A percentile compares a stretch with the other conserved stretches of the same genome.
These are phyloP conservation scores for Chrysoporthe puriensis DNA, from an alignment of 2,329 filamentous ascomycete genomes.

Conservation along the genomic window DNA sequence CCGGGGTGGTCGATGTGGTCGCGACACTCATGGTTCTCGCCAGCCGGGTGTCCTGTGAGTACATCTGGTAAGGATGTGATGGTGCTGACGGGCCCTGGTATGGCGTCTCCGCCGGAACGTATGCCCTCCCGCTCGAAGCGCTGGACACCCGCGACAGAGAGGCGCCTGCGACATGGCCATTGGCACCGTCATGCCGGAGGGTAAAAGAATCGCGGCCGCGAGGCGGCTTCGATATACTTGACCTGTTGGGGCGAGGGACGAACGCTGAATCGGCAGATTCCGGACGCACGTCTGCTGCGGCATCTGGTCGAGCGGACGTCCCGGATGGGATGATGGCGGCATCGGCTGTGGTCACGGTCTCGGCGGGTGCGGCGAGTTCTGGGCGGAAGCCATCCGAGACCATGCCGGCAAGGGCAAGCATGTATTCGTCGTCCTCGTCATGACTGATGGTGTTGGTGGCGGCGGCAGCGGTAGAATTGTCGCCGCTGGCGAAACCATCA, in stretches of 20 bases:
- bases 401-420: slow-evolving; percentile 25
- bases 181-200: slow-evolving; percentile 55
- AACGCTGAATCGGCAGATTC: slow-evolving; percentile 14
- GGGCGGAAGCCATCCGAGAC: slow-evolving; percentile 28
- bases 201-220: slow-evolving; percentile 53
- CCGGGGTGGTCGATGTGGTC: slow-evolving; percentile 49
- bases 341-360: neutral
- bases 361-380: neutral
- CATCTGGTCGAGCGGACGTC: slow-evolving; percentile 11
- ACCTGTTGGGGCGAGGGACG: slow-evolving; percentile 43
- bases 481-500: slow-evolving; percentile 2
- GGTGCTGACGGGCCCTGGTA: slow-evolving; percentile 73
- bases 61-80: slow-evolving; percentile 85
- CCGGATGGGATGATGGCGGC: slow-evolving; percentile 2
- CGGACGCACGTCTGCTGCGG: neutral
- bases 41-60: slow-evolving; percentile 75
- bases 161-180: slow-evolving; percentile 36
- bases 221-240: slow-evolving; percentile 60
- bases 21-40: slow-evolving; percentile 72
- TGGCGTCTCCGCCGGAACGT: slow-evolving; percentile 59
- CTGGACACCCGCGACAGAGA: slow-evolving; percentile 37
- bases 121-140: slow-evolving; percentile 42
- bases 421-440: slow-evolving; percentile 25
- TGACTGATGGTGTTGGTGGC: neutral
- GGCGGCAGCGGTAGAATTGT: neutral